Conservation (phyloP, 2,329 filamentous ascomycete genomes). For the Chalaropsis thielavioides region DNA sequence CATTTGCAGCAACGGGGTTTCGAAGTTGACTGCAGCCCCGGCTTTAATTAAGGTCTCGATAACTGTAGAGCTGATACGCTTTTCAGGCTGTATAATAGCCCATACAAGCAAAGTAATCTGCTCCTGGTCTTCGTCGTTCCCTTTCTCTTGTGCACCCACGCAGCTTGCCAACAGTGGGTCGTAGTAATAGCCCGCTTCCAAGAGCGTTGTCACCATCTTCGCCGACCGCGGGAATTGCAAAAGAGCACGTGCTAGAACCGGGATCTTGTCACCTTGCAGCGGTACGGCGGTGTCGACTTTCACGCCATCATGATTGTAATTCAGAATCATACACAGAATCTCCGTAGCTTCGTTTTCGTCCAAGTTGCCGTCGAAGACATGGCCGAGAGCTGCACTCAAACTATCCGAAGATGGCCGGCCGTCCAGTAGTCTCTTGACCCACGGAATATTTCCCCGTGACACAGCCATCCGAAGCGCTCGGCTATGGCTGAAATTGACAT, state of each 20-base stretch:
- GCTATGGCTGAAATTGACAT: conserved; percentile 35
- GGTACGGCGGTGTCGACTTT: conserved; percentile 39
- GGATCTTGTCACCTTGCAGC: conserved; percentile 19
- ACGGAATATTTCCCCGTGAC: conserved; percentile 5
- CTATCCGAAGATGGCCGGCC: neutral
- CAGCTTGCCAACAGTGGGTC: conserved; percentile 30
- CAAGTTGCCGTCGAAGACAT: conserved; percentile 4
- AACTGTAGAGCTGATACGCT: conserved; percentile 43
- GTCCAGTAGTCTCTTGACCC: neutral
- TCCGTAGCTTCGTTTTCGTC: neutral
- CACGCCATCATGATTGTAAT: conserved; percentile 31
- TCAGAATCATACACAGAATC: conserved; percentile 23
- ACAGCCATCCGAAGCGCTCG: conserved; percentile 8
- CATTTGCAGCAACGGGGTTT: conserved; percentile 26
- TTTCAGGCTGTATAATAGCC: conserved; percentile 48
- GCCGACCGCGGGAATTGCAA: conserved; percentile 40
- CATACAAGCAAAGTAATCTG: conserved; percentile 43
- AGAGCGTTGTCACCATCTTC: conserved; percentile 36
- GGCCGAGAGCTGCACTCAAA: conserved; percentile 3
- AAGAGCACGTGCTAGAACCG: conserved; percentile 39
- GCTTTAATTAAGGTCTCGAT: conserved; percentile 42
- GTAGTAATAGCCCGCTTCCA: conserved; percentile 45
- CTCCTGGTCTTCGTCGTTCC: conserved; percentile 38
- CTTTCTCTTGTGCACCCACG: conserved; percentile 26
- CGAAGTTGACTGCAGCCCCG: conserved; percentile 42